A percentile compares a stretch with the other conserved stretches of the same genome.
phyloP scores from a whole-genome alignment of 2,329 filamentous ascomycete genomes.

The Simplicillium aogashimaense region DNA sequence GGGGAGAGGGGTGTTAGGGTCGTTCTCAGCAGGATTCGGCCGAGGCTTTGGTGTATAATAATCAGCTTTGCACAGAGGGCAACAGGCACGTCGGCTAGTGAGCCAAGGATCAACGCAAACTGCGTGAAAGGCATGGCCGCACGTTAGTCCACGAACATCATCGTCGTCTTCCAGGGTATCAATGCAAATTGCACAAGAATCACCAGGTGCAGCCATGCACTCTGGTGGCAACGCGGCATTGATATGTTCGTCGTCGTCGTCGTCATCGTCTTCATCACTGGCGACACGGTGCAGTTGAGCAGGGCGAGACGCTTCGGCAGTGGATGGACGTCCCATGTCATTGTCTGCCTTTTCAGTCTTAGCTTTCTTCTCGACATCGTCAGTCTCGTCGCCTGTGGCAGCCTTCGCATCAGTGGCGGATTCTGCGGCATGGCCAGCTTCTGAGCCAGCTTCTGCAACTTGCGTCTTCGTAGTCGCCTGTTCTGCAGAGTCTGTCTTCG shows the following conservation, averaged over 20 bases:
- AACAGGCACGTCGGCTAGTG: slow-evolving; percentile 87
- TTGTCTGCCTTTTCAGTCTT: slow-evolving; percentile 9
- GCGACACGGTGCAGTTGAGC: slow-evolving; percentile 26
- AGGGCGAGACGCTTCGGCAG: slow-evolving; percentile 13
- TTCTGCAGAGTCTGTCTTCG: slow-evolving; percentile 8
- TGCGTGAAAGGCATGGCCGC: slow-evolving; percentile 96
- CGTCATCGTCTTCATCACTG: slow-evolving; percentile 48
- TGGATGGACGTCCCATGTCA: slow-evolving; percentile 13
- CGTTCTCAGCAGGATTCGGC: slow-evolving; percentile 35
- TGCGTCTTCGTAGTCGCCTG: slow-evolving; percentile 3
- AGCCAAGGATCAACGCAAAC: slow-evolving; percentile 95
- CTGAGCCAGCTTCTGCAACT: slow-evolving; percentile 7
- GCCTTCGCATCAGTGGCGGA: not conserved
- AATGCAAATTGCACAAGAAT: slow-evolving; percentile 93
- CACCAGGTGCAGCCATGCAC: slow-evolving; percentile 69
- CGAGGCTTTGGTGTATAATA: slow-evolving; percentile 93
- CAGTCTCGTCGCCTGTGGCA: slow-evolving; percentile 8
- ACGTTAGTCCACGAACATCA: slow-evolving; percentile 85
- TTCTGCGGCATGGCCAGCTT: slow-evolving; percentile 9
- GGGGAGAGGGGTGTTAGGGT: slow-evolving; percentile 12
- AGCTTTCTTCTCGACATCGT: slow-evolving; percentile 13
- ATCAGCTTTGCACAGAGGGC: slow-evolving; percentile 94
- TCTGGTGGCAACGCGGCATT: slow-evolving; percentile 74
- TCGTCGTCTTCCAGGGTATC: slow-evolving; percentile 92
- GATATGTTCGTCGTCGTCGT: slow-evolving; percentile 74